phyloP scores from a whole-genome alignment of 495 filamentous ascomycete genomes.

The Penicillium desertorum region DNA sequence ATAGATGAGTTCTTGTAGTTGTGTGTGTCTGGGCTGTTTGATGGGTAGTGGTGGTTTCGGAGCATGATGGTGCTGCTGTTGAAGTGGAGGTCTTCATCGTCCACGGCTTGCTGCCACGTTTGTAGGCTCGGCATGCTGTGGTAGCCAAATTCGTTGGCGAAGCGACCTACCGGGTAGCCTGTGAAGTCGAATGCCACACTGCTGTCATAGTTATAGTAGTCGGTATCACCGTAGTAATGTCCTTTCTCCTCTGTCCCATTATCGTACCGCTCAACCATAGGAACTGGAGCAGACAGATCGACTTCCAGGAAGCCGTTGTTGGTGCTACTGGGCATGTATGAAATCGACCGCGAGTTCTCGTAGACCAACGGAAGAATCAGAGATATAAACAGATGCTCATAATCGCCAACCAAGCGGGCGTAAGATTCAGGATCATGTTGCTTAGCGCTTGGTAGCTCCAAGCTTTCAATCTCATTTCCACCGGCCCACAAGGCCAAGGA shows the following conservation, averaged over 20 bases:
- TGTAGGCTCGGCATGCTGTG: slow-evolving; percentile 66
- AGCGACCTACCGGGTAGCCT: slow-evolving; percentile 61
- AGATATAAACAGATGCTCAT: slow-evolving; percentile 62
- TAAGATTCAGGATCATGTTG: slow-evolving; percentile 45
- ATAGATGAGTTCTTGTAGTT: slow-evolving; percentile 38
- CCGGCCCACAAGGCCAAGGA: slow-evolving; percentile 68
- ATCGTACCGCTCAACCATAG: slow-evolving; percentile 61
- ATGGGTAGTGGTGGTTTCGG: slow-evolving; percentile 65
- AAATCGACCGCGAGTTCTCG: slow-evolving; percentile 63
- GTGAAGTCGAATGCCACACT: slow-evolving; percentile 54
- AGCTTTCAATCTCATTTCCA: slow-evolving; percentile 63
- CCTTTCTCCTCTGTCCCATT: slow-evolving; percentile 50
- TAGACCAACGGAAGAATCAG: slow-evolving; percentile 62
- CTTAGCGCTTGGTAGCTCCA: slow-evolving; percentile 52
- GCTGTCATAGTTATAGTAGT: slow-evolving; percentile 67
- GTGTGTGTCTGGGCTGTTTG: slow-evolving; percentile 42
- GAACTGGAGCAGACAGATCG: slow-evolving; percentile 55
- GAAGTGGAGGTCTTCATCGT: slow-evolving; percentile 53
- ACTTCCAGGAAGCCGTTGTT: slow-evolving; percentile 62
- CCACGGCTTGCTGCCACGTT: slow-evolving; percentile 58
- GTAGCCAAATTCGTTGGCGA: slow-evolving; percentile 67
- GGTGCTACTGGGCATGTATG: slow-evolving; percentile 66
- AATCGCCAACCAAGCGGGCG: slow-evolving; percentile 52
- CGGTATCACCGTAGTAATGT: slow-evolving; percentile 64
- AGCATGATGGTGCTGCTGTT: slow-evolving; percentile 60